Base-by-base conservation (phyloP, 2,329 filamentous ascomycete genomes). In the Fusarium brachygibbosum region DNA sequence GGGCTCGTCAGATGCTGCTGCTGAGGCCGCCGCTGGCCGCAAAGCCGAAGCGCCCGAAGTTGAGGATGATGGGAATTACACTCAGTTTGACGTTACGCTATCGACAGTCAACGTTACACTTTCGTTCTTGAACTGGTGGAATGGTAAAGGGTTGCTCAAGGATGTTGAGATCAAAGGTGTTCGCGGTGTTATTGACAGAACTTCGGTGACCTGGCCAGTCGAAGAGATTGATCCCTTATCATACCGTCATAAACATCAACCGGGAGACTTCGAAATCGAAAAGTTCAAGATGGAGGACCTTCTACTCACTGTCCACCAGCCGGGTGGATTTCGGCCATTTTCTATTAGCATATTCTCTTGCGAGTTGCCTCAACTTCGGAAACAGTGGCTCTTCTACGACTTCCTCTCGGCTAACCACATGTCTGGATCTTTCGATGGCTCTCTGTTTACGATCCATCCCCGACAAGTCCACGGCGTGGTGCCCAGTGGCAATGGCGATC, bases 71-170 rank as follows among this genome's bases (percentile, higher is more conserved):
- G 93, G 93, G 19, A 99, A 99, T 76, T 99, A 98, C 78, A 98
- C 94, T 0, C 96, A 99, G 73, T 99, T 98, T 73, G 96, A 99
- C 76, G 84, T 99, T 17, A 97, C 94, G 0, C 93, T 99, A 62
- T 93, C 96, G 67, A 97, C 93, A 1, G 93, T 99, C 66, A 97
- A 99, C 75, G 95, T 99, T 41, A 98, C 95, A 0, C 80, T 99
- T 28, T 99, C 96, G 0, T 98, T 99, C 73, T 86, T 94, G n/a
- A 98, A 98, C 77, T 99, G 96, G 96, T 97, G 97, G 88, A 98
- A 97, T 73, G 95, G 96, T 23, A 98, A 95, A 79, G 96, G 96
- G 0, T 85, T 97, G 8, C 83, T 99, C 11, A 91, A 93, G 73
- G 93, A 98, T 76, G 96, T 99, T 41, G 94, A 98, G 76, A 91